Evolutionary conservation across 106 monocot genomes (phyloP).

Genomic region (Agapanthus africanus): DNA sequence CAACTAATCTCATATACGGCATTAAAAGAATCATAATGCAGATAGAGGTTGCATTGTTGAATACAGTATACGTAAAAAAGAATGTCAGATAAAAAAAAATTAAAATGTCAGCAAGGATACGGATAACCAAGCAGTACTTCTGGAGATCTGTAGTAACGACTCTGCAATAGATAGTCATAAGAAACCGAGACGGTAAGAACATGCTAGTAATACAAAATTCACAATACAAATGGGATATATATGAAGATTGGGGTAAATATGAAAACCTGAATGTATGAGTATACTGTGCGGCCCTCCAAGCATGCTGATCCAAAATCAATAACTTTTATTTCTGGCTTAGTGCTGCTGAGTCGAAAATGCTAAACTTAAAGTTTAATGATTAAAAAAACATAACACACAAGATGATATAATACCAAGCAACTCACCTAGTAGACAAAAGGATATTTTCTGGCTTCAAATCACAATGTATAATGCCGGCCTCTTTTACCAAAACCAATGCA

Average conservation of each 20-base stretch:
- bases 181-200: slow-evolving; percentile 48
- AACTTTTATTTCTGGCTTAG: slow-evolving; percentile 78
- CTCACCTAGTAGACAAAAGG: slow-evolving; percentile 66
- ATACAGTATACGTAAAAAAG: background rate
- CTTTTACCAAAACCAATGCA: slow-evolving; percentile 81
- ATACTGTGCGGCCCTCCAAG: slow-evolving; percentile 72
- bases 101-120: slow-evolving; percentile 55
- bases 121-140: slow-evolving; percentile 93
- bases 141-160: slow-evolving; percentile 96
- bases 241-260: slow-evolving; percentile 16
- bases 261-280: slow-evolving; percentile 94
- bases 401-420: background rate
- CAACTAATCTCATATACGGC: background rate
- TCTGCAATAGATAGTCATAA: slow-evolving; percentile 49
- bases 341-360: slow-evolving; percentile 26
- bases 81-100: background rate
- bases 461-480: slow-evolving; percentile 93
- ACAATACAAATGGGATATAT: background rate
- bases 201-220: background rate
- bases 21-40: background rate
- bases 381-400: slow-evolving; percentile 25
- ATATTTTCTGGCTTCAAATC: slow-evolving; percentile 98
- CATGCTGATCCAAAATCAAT: slow-evolving; percentile 99
- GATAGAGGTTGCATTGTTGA: background rate
- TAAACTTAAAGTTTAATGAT: slow-evolving; percentile 7